phyloP scores from a whole-genome alignment of 2,329 filamentous ascomycete genomes.

The Chaetomium sp. region DNA sequence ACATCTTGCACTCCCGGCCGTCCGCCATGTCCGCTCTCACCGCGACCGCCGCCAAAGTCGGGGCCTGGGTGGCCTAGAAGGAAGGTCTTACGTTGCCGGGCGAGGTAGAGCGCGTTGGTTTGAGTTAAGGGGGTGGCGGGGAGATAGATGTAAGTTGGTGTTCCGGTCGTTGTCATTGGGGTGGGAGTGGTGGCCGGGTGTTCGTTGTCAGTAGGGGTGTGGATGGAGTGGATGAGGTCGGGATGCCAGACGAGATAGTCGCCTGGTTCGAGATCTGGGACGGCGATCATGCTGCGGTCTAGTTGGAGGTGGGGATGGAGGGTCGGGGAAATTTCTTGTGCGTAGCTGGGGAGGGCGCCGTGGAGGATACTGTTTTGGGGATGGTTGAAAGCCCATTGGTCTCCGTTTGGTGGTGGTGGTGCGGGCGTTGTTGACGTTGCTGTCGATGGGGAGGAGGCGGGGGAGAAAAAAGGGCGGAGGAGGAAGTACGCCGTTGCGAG shows the following conservation, averaged over 20 bases:
- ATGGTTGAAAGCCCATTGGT: constrained; percentile 44
- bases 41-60: constrained; percentile 31
- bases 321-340: constrained; percentile 61
- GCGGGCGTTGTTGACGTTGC: background rate
- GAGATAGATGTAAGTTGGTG: constrained; percentile 37
- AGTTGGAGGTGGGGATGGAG: constrained; percentile 69
- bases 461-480: constrained; percentile 65
- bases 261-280: constrained; percentile 62
- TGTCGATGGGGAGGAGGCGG: constrained; percentile 5
- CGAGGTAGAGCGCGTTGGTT: constrained; percentile 37
- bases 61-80: constrained; percentile 36
- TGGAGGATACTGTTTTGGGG: constrained; percentile 51
- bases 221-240: constrained; percentile 55
- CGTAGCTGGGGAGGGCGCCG: constrained; percentile 61
- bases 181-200: background rate
- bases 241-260: constrained; percentile 75
- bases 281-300: constrained; percentile 59
- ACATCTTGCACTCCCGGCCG: constrained; percentile 34
- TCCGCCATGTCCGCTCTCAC: constrained; percentile 14
- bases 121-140: constrained; percentile 38
- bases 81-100: constrained; percentile 37
- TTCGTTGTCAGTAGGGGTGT: background rate
- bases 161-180: background rate
- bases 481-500: constrained; percentile 73
- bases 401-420: constrained; percentile 31